phyloP scores from a whole-genome alignment of 2,329 filamentous ascomycete species.

The Verticillium tricorpus region DNA sequence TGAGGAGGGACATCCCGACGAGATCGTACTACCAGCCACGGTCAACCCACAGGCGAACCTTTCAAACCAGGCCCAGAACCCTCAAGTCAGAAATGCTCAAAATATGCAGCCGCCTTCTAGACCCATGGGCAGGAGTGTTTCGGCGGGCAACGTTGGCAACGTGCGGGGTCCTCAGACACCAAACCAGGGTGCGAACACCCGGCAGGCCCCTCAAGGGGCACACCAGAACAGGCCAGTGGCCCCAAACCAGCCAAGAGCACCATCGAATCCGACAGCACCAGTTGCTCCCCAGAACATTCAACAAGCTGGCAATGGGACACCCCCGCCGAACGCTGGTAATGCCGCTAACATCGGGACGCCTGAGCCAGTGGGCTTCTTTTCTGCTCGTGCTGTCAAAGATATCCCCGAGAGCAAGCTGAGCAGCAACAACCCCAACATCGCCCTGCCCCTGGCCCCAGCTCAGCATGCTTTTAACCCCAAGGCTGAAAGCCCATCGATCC shows the following conservation, averaged over 20 bases:
- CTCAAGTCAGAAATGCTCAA: slow-evolving; percentile 9
- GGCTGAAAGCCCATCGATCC: slow-evolving; percentile 76
- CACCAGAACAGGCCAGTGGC: slow-evolving; percentile 13
- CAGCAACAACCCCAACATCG: slow-evolving; percentile 33
- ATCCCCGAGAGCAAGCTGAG: slow-evolving; percentile 40
- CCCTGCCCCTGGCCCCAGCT: slow-evolving; percentile 31
- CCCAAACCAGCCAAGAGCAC: slow-evolving; percentile 16
- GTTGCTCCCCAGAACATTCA: slow-evolving; percentile 8
- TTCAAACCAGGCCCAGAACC: background rate
- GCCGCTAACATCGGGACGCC: slow-evolving; percentile 14
- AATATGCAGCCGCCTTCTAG: slow-evolving; percentile 34
- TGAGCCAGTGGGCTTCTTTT: slow-evolving; percentile 62
- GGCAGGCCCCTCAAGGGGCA: slow-evolving; percentile 15
- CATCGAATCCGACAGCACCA: slow-evolving; percentile 11
- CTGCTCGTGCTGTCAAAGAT: slow-evolving; percentile 59
- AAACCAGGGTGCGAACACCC: slow-evolving; percentile 20
- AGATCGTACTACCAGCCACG: slow-evolving; percentile 50
- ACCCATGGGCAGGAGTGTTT: slow-evolving; percentile 23
- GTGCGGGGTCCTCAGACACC: slow-evolving; percentile 29
- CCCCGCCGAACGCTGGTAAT: slow-evolving; percentile 15
- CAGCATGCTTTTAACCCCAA: slow-evolving; percentile 66
- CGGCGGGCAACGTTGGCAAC: slow-evolving; percentile 23
- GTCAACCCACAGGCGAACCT: slow-evolving; percentile 20
- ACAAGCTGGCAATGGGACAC: slow-evolving; percentile 12
- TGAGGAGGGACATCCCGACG: slow-evolving; percentile 70